These are phyloP conservation scores for Ophiostoma pallidulum DNA, from an alignment of 2,329 filamentous ascomycete genomes.

Conservation along the genomic window DNA sequence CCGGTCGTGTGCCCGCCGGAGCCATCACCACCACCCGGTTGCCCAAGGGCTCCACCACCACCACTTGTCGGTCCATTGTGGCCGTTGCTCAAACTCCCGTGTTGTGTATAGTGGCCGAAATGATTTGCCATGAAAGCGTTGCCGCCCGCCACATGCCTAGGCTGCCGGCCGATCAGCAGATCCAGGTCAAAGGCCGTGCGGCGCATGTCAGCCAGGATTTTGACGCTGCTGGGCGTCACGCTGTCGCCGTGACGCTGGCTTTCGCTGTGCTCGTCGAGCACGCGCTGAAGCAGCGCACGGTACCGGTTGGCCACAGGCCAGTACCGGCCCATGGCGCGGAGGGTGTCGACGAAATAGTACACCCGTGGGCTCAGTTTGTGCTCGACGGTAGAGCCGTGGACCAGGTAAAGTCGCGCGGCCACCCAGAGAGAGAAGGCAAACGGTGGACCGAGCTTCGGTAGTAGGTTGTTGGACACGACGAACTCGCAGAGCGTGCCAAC, in stretches of 20 bases:
- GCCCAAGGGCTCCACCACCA: conserved; percentile 9
- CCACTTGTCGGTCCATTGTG: conserved; percentile 4
- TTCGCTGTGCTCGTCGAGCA: conserved; percentile 77
- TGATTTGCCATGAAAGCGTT: conserved; percentile 3
- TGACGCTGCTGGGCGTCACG: conserved; percentile 71
- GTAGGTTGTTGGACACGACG: conserved; percentile 63
- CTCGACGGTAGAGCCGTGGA: conserved; percentile 84
- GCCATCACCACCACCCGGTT: neutral
- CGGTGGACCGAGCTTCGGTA: conserved; percentile 74
- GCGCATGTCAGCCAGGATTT: conserved; percentile 84
- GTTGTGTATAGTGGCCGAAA: conserved; percentile 8
- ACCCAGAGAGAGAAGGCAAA: conserved; percentile 94
- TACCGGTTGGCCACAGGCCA: conserved; percentile 85
- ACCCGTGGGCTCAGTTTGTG: conserved; percentile 74
- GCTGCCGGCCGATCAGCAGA: conserved; percentile 78
- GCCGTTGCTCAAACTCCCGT: too few relatives aligned
- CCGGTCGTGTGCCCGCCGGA: conserved; percentile 26
- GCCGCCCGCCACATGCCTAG: conserved; percentile 34
- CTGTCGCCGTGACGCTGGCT: conserved; percentile 65
- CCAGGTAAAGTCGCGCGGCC: conserved; percentile 73
- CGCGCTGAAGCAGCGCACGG: conserved; percentile 66
- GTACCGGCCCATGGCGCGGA: conserved; percentile 69
- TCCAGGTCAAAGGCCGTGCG: conserved; percentile 84
- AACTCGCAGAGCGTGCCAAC: conserved; percentile 71
- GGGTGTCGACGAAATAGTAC: conserved; percentile 69